Percentiles rank a stretch among this genome's conserved stretches.
phyloP scores from a whole-genome alignment of 495 filamentous ascomycete genomes.

The Xanthoparmelia taractica region DNA sequence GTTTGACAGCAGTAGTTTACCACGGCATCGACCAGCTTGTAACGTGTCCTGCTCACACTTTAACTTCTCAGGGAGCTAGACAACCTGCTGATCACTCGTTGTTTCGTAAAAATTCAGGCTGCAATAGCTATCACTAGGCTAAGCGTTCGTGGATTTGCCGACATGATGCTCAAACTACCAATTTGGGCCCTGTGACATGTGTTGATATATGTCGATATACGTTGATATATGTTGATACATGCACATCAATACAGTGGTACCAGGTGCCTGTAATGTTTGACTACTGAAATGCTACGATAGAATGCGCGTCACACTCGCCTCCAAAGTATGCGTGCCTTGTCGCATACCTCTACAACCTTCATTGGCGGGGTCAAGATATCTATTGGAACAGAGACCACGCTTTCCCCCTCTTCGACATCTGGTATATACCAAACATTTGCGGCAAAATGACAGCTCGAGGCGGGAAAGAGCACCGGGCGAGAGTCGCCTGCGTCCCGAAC shows the following conservation, averaged over 20 bases:
- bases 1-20: no score
- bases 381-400: not conserved
- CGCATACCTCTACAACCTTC: not conserved
- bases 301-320: conserved; percentile 7
- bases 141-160: not conserved
- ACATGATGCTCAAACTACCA: not conserved
- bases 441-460: conserved; percentile 11
- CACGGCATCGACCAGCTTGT: no score
- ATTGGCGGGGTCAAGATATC: not conserved
- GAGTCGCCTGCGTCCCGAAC: conserved; percentile 11
- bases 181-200: not conserved
- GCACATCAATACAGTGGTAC: conserved; percentile 6
- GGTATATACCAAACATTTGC: conserved; percentile 7
- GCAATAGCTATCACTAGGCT: not conserved
- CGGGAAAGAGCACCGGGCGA: not conserved
- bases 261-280: not conserved
- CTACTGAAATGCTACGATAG: not conserved
- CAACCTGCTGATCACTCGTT: not conserved
- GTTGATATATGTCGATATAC: no score
- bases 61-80: no score
- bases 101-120: not conserved
- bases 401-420: conserved; percentile 6
- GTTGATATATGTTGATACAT: not conserved
- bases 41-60: no score
- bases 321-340: conserved; percentile 8